Conservation (phyloP, 78 protist species). For the Dictyostelium firmibasis region DNA sequence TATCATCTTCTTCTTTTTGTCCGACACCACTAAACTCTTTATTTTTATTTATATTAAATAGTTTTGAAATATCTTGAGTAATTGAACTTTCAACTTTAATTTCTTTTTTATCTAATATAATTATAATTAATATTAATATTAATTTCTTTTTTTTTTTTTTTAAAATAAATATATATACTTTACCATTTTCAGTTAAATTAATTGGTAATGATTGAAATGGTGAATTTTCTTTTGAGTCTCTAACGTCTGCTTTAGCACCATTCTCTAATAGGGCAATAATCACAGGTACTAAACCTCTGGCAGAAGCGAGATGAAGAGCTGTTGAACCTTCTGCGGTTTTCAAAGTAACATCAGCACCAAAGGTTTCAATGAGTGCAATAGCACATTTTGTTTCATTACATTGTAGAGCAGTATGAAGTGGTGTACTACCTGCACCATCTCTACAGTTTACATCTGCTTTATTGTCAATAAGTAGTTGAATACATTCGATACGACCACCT, state of each 20-base stretch:
- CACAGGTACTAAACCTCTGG: neutral
- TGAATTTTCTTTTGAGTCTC: constrained; percentile 36
- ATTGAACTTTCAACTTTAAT: neutral
- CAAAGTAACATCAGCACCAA: constrained; percentile 14
- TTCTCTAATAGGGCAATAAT: constrained; percentile 6
- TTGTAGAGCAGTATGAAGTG: constrained; percentile 33
- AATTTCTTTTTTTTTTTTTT: neutral
- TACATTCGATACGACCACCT: constrained; percentile 26
- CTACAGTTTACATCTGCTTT: constrained; percentile 49
- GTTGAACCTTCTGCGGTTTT: constrained; percentile 34
- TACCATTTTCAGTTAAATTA: neutral
- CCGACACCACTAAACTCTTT: neutral
- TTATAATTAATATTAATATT: neutral
- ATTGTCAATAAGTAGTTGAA: constrained; percentile 26
- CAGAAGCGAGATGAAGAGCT: constrained; percentile 17
- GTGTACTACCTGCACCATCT: constrained; percentile 31
- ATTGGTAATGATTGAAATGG: neutral
- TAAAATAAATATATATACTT: neutral
- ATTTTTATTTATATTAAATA: neutral
- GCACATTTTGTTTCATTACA: constrained; percentile 15
- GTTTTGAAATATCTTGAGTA: constrained; percentile 4
- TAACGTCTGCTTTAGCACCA: constrained; percentile 41
- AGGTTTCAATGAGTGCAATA: constrained; percentile 27
- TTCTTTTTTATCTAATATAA: neutral
- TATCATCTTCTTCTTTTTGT: neutral